A percentile compares a stretch with the other conserved stretches of the same genome.
These are phyloP conservation scores for Daldinia loculata DNA, from an alignment of 495 filamentous ascomycete genomes.

Conservation along the genomic window DNA sequence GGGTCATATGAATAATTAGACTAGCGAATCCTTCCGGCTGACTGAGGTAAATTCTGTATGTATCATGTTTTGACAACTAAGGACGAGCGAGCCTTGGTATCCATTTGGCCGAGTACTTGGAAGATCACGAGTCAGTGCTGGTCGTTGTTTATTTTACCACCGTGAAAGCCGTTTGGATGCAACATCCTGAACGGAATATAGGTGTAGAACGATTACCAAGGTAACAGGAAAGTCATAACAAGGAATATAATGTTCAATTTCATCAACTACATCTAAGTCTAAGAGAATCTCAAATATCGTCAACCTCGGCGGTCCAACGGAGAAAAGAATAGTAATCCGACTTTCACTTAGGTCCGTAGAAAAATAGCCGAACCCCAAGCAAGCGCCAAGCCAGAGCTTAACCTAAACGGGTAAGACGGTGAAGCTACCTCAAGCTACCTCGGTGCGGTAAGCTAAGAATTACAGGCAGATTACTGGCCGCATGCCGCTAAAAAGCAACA, in stretches of 20 bases:
- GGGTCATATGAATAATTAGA: slow-evolving; percentile 8
- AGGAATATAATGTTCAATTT: background rate
- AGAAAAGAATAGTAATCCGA: slow-evolving; percentile 23
- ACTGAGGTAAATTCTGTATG: slow-evolving; percentile 22
- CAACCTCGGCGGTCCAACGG: slow-evolving; percentile 40
- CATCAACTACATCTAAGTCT: background rate
- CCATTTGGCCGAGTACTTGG: slow-evolving; percentile 33
- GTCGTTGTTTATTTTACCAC: slow-evolving; percentile 11
- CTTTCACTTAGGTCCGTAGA: slow-evolving; percentile 17
- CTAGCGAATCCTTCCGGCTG: slow-evolving; percentile 6
- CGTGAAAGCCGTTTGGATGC: background rate
- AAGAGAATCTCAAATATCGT: slow-evolving; percentile 5
- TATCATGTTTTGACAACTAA: slow-evolving; percentile 6
- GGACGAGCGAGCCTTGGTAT: background rate
- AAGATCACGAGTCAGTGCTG: slow-evolving; percentile 13
- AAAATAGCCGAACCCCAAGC: slow-evolving; percentile 38
- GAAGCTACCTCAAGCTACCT: slow-evolving; percentile 13
- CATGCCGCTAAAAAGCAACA: slow-evolving; percentile 22
- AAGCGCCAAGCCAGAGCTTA: slow-evolving; percentile 5
- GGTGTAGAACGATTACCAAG: background rate
- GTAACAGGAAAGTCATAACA: background rate
- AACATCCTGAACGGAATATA: background rate
- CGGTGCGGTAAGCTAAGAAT: slow-evolving; percentile 22
- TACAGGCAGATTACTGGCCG: slow-evolving; percentile 21
- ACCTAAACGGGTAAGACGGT: slow-evolving; percentile 14